A percentile compares a stretch with the other conserved stretches of the same genome.
These are phyloP conservation scores for Clarireedia monteithiana DNA, from an alignment of 2,329 filamentous ascomycete species.

Conservation along the genomic window DNA sequence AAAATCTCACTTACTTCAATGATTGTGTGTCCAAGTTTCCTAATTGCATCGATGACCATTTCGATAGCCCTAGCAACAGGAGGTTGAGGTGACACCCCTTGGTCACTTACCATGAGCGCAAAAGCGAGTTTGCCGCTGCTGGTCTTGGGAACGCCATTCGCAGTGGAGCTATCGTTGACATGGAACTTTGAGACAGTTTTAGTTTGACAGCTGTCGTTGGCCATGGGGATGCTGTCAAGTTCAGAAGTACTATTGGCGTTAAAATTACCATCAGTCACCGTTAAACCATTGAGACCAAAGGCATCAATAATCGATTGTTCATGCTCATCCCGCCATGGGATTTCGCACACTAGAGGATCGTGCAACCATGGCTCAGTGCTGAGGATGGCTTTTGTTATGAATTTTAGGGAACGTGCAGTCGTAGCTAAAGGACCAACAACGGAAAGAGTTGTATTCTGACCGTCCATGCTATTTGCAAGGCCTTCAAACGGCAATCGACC, in stretches of 20 bases:
- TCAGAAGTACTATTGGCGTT: too few species aligned
- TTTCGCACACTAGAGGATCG: constrained; percentile 56
- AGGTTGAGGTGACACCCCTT: constrained; percentile 43
- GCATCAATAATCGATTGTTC: constrained; percentile 31
- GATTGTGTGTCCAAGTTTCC: constrained; percentile 47
- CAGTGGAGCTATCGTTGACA: too few species aligned
- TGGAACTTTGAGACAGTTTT: too few species aligned
- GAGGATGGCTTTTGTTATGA: constrained; percentile 50
- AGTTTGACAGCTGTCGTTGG: too few species aligned
- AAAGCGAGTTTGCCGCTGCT: constrained; percentile 38
- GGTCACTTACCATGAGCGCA: constrained; percentile 46
- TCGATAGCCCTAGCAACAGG: constrained; percentile 48
- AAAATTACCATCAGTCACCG: too few species aligned
- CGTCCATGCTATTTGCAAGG: constrained; percentile 50
- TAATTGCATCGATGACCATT: constrained; percentile 41
- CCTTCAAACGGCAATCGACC: constrained; percentile 41
- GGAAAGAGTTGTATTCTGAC: constrained; percentile 54
- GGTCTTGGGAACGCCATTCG: too few species aligned
- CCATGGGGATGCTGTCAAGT: too few species aligned
- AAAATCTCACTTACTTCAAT: constrained; percentile 30
- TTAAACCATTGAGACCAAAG: constrained; percentile 29
- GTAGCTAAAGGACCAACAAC: constrained; percentile 57
- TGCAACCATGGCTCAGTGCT: constrained; percentile 54
- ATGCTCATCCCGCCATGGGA: constrained; percentile 53
- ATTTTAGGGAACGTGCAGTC: constrained; percentile 43